Evolutionary conservation across 2,329 filamentous ascomycete species (phyloP).

Genomic region (Fusarium albidum): DNA sequence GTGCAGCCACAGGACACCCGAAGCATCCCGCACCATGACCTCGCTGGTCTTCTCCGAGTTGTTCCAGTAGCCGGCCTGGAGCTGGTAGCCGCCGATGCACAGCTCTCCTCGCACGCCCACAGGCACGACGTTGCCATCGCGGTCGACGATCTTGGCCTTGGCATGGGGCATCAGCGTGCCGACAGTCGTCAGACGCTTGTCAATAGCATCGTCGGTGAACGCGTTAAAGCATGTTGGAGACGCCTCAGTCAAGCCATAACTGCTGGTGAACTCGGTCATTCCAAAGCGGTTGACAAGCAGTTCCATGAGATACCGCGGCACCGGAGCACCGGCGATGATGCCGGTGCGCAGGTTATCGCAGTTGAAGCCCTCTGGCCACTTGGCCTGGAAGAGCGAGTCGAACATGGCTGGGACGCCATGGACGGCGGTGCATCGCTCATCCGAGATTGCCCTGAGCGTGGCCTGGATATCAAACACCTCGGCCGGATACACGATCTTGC

Average conservation of each 20-base stretch:
- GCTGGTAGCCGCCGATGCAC: slow-evolving; percentile 80
- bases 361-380: slow-evolving; percentile 51
- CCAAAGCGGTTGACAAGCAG: slow-evolving; percentile 74
- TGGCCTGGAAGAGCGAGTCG: slow-evolving; percentile 67
- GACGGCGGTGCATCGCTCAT: slow-evolving; percentile 75
- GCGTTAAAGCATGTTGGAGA: slow-evolving; percentile 84
- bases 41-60: slow-evolving; percentile 78
- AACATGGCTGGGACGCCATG: slow-evolving; percentile 90
- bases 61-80: slow-evolving; percentile 73
- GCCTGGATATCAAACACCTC: slow-evolving; percentile 76
- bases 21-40: slow-evolving; percentile 61
- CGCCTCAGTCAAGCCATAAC: slow-evolving; percentile 79
- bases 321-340: slow-evolving; percentile 81
- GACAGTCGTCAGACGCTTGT: slow-evolving; percentile 73
- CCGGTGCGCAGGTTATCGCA: slow-evolving; percentile 72
- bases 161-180: slow-evolving; percentile 80
- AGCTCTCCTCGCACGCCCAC: slow-evolving; percentile 76
- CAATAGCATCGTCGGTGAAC: slow-evolving; percentile 75
- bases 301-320: slow-evolving; percentile 79
- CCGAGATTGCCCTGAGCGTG: slow-evolving; percentile 71
- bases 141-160: slow-evolving; percentile 79
- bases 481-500: slow-evolving; percentile 78
- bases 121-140: slow-evolving; percentile 70
- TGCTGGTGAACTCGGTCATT: slow-evolving; percentile 77
- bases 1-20: slow-evolving; percentile 67